Base-by-base conservation (phyloP, 2,329 filamentous ascomycete genomes). In the Taxawa tesnikishii region DNA sequence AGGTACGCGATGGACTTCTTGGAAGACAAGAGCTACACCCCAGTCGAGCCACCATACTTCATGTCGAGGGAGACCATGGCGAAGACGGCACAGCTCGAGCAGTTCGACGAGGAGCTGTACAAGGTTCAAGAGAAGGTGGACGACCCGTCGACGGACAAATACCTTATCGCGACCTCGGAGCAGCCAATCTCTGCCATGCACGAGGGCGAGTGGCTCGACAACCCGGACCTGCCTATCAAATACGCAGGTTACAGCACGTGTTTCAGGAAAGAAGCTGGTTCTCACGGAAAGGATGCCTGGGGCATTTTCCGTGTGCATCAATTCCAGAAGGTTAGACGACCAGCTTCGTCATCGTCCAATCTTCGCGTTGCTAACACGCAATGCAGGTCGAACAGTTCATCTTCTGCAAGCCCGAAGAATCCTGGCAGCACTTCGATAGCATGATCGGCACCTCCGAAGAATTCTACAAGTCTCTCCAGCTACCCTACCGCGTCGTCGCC, bases 41-140 rank as follows among this genome's bases (percentile, higher is more conserved):
- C 56, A 16, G 58, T 55, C 34, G 83, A 90, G 51, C 80, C 88
- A 2, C 87, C 87, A 2, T 85, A 84, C 52, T 92, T 98, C 67
- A 94, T 96, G 83, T 72, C 88, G 41, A 82, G 83, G 58, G 83
- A 93, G 31, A 79, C 84, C 56, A 98, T 98, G 90, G 87, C 82
- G 38, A 96, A 96, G 68, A 98, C 90, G 0, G 90, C 90, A 3
- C 90, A 98, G 61, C 75, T 98, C 15, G 85, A 90, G 45, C 83
- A 94, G 50, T 98, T 98, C 50, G 90, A 98, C 51, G 90, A 96
- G 56, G 88, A 96, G 59, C 67, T 98, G 31, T 98, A 98, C 70
- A 96, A 96, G 63, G 88, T 98, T 34, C n/a, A n/a, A n/a, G n/a
- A n/a, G n/a, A n/a, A n/a, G n/a, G 69, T 69, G 15, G 76, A 88